Conservation (phyloP, 2,329 filamentous ascomycete genomes). For the Arthrinium puccinioides region DNA sequence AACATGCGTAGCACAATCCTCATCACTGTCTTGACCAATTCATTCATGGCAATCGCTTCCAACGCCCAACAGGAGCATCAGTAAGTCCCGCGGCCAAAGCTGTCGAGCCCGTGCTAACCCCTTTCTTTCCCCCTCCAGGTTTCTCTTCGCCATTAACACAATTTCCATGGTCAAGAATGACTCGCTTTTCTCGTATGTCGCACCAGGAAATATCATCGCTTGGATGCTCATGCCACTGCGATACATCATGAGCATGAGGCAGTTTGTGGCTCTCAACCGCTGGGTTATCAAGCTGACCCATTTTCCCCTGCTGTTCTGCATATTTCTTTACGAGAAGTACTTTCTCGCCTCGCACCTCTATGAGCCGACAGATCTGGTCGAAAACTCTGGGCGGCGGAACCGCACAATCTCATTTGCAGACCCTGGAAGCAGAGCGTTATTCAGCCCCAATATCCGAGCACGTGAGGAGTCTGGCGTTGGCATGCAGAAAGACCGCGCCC, state of each 20-base stretch:
- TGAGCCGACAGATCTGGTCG: conserved; percentile 80
- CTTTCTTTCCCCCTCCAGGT: conserved; percentile 46
- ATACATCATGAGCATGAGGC: conserved; percentile 70
- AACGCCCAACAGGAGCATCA: conserved; percentile 90
- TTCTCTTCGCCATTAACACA: conserved; percentile 91
- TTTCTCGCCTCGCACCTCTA: conserved; percentile 70
- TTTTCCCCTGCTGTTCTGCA: conserved; percentile 77
- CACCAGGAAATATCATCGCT: conserved; percentile 83
- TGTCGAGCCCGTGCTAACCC: not conserved
- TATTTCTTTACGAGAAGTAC: conserved; percentile 80
- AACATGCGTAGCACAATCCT: conserved; percentile 62
- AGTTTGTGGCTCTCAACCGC: conserved; percentile 83
- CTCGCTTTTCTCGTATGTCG: conserved; percentile 86
- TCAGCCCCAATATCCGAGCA: conserved; percentile 65
- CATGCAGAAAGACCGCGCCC: conserved; percentile 79
- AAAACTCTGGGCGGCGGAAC: conserved; percentile 50
- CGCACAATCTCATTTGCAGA: conserved; percentile 51
- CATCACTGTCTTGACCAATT: conserved; percentile 93
- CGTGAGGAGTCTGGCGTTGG: conserved; percentile 84
- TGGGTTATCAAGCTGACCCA: conserved; percentile 87
- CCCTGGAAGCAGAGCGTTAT: conserved; percentile 52
- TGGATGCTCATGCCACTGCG: conserved; percentile 82
- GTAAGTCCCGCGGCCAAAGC: conserved; percentile 27
- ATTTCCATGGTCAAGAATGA: conserved; percentile 99
- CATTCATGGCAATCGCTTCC: conserved; percentile 89